These are phyloP conservation scores for Suillus discolor DNA, from an alignment of 768 basidiomycete genomes.

Conservation along the genomic window DNA sequence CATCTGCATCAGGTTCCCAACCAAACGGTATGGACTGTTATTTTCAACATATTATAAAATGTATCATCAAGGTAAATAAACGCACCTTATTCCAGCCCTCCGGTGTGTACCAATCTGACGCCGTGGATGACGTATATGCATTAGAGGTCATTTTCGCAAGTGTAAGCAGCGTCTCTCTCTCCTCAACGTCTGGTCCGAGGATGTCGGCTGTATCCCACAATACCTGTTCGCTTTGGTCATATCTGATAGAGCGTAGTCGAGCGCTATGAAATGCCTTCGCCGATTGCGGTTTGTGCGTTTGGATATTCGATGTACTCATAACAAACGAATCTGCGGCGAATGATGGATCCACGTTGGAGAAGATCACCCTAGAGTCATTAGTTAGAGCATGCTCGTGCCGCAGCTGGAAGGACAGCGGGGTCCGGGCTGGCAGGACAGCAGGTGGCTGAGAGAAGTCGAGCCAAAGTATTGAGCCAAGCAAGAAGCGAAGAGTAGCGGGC, in stretches of 20 bases:
- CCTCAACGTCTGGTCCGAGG: slow-evolving; percentile 68
- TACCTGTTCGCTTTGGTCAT: slow-evolving; percentile 41
- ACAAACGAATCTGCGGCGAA: slow-evolving; percentile 35
- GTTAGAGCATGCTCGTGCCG: slow-evolving; percentile 66
- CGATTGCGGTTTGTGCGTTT: slow-evolving; percentile 52
- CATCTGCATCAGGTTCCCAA: slow-evolving; percentile 89
- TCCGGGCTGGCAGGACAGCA: slow-evolving; percentile 29
- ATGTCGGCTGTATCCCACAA: slow-evolving; percentile 71
- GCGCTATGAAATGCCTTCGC: slow-evolving; percentile 33
- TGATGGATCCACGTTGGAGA: slow-evolving; percentile 44
- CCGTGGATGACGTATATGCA: slow-evolving; percentile 62
- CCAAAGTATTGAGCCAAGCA: slow-evolving; percentile 48
- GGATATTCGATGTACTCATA: slow-evolving; percentile 41
- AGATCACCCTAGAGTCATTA: slow-evolving; percentile 56
- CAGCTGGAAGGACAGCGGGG: slow-evolving; percentile 56
- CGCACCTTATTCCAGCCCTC: slow-evolving; percentile 65
- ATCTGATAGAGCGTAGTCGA: slow-evolving; percentile 39
- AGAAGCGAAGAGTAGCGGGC: slow-evolving; percentile 43
- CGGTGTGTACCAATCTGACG: slow-evolving; percentile 73
- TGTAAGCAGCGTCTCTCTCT: slow-evolving; percentile 69
- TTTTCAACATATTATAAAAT: background rate
- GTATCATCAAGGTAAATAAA: slow-evolving; percentile 5
- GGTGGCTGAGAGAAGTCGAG: slow-evolving; percentile 18
- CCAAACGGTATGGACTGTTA: slow-evolving; percentile 74
- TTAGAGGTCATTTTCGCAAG: slow-evolving; percentile 92